phyloP scores from a whole-genome alignment of 2,329 filamentous ascomycete species.

The Diplodia corticola region DNA sequence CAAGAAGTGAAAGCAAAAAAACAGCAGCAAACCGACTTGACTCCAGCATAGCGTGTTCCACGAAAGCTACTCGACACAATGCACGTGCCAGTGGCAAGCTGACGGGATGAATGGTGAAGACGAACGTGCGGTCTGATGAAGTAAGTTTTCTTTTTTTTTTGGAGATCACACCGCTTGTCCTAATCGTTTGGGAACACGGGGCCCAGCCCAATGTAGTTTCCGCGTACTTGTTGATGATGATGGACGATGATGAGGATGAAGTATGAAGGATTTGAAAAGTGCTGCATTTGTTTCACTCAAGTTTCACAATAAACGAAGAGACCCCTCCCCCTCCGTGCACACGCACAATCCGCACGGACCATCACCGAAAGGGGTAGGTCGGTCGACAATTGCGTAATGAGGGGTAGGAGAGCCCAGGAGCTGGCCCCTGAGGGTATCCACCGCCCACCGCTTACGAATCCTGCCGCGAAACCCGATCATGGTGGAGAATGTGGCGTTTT shows the following conservation, averaged over 20 bases:
- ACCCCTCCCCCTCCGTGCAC: not conserved
- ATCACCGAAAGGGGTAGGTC: not conserved
- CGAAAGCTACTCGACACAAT: not conserved
- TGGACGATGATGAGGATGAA: not conserved
- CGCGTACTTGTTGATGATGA: not conserved
- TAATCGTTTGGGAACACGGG: not conserved
- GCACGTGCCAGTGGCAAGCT: not conserved
- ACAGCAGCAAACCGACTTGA: not conserved
- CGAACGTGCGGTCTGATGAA: not conserved
- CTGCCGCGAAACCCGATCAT: not conserved
- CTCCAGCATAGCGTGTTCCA: not conserved
- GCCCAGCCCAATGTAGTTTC: not conserved
- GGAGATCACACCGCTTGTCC: not conserved
- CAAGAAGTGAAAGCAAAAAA: not conserved
- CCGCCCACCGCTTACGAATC: not conserved
- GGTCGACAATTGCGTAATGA: slow-evolving; percentile 1
- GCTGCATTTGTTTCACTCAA: not conserved
- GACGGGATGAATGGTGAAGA: not conserved
- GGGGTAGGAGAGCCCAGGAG: not conserved
- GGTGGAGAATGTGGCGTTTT: not conserved
- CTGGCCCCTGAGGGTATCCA: not conserved
- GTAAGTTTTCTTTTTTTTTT: not conserved
- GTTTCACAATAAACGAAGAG: not conserved
- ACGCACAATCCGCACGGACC: not conserved
- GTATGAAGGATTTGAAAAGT: not conserved